Conservation (phyloP, 1,139 yeast genomes). For the Blastobotrys proliferans region DNA sequence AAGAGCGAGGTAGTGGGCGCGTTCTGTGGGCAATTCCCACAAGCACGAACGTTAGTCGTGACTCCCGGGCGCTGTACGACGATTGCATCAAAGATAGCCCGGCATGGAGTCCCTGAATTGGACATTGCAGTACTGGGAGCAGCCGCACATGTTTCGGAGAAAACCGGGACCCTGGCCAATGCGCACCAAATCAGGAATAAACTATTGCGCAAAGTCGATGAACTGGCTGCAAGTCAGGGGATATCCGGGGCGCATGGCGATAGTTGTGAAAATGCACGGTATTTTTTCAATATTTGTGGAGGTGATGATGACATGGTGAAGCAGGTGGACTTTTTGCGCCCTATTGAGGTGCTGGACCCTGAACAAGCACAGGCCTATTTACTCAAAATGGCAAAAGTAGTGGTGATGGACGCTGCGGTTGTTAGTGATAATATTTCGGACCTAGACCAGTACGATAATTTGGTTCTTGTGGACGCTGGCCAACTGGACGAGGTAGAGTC, state of each 20-base stretch:
- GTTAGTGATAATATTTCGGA: not conserved
- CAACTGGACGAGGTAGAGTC: not conserved
- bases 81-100: not conserved
- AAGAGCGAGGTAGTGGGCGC: not conserved
- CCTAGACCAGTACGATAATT: slow-evolving; percentile 2
- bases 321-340: not conserved
- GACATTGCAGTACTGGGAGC: not conserved
- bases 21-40: too few relatives aligned
- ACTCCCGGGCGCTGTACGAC: not conserved
- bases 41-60: slow-evolving; percentile 2
- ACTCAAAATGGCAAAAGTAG: slow-evolving; percentile 5
- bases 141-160: not conserved
- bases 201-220: slow-evolving; percentile 34
- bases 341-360: slow-evolving; percentile 2
- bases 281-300: slow-evolving; percentile 26
- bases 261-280: slow-evolving; percentile 41
- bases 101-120: not conserved
- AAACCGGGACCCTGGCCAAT: slow-evolving; percentile 5
- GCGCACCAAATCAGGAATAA: slow-evolving; percentile 16
- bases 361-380: not conserved
- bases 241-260: slow-evolving; percentile 44
- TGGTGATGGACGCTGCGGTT: slow-evolving; percentile 1
- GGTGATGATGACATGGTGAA: not conserved
- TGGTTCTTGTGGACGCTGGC: slow-evolving; percentile 2
- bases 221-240: slow-evolving; percentile 35